Evolutionary conservation across 768 basidiomycete species (phyloP).

Genomic region (Serendipita sp.): DNA sequence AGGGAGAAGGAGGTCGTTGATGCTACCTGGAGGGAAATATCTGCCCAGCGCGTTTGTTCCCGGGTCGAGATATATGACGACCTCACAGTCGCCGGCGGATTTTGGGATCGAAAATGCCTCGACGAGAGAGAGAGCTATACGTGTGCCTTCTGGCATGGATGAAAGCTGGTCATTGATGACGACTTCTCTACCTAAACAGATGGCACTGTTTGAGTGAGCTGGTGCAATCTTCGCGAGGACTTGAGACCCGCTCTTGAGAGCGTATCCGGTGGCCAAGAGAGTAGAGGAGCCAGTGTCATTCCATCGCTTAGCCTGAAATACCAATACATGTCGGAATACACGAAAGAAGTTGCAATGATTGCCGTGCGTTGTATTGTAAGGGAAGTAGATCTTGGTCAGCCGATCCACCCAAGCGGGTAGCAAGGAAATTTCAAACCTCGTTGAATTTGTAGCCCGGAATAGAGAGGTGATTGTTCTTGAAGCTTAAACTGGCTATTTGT

Average conservation of each 20-base stretch:
- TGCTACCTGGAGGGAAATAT: slow-evolving; percentile 50
- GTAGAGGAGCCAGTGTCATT: slow-evolving; percentile 62
- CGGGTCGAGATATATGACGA: slow-evolving; percentile 55
- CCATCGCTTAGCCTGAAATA: slow-evolving; percentile 47
- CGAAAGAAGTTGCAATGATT: neutral
- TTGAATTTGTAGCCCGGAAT: slow-evolving; percentile 63
- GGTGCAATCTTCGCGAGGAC: slow-evolving; percentile 61
- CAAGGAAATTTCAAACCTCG: slow-evolving; percentile 30
- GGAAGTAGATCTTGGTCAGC: neutral
- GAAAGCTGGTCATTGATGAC: slow-evolving; percentile 45
- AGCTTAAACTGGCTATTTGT: neutral
- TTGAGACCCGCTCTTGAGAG: slow-evolving; percentile 51
- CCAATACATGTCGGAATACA: too few relatives aligned
- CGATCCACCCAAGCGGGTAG: neutral
- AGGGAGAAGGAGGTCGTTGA: slow-evolving; percentile 50
- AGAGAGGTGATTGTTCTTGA: slow-evolving; percentile 31
- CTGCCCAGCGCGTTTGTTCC: slow-evolving; percentile 52
- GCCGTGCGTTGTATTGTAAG: neutral
- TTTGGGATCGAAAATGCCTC: slow-evolving; percentile 55
- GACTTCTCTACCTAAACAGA: slow-evolving; percentile 57
- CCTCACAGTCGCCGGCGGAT: slow-evolving; percentile 49
- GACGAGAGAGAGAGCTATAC: slow-evolving; percentile 39
- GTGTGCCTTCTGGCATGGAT: slow-evolving; percentile 32
- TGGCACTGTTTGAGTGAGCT: slow-evolving; percentile 54
- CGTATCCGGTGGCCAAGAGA: slow-evolving; percentile 48